Conservation (phyloP, 192 early-diverging fungal species). For the Chytriomyces sp. region DNA sequence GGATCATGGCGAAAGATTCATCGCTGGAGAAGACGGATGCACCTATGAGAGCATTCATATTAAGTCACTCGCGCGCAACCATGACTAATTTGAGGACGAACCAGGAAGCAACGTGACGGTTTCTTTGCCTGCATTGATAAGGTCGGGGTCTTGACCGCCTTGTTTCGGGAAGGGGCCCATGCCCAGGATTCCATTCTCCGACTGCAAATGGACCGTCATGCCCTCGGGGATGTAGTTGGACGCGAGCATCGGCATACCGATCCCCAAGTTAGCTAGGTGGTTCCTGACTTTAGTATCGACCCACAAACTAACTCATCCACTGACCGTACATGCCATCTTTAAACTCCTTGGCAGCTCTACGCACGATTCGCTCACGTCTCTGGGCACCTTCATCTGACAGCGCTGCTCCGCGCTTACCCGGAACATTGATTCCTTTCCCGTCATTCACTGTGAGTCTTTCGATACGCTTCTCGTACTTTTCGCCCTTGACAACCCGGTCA, state of each 20-base stretch:
- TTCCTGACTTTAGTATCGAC: neutral
- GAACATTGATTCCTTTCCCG: slow-evolving; percentile 28
- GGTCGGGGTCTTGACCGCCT: slow-evolving; percentile 72
- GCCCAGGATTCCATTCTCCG: slow-evolving; percentile 80
- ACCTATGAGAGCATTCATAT: slow-evolving; percentile 29
- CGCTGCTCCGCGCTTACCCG: slow-evolving; percentile 23
- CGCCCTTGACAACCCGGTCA: slow-evolving; percentile 71
- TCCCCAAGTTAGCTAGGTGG: slow-evolving; percentile 53
- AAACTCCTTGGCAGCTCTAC: slow-evolving; percentile 77
- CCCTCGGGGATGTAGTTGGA: slow-evolving; percentile 71
- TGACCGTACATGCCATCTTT: slow-evolving; percentile 68
- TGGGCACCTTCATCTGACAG: slow-evolving; percentile 33
- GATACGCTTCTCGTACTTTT: slow-evolving; percentile 73
- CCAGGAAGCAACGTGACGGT: slow-evolving; percentile 68
- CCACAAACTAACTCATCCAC: neutral
- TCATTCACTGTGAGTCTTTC: slow-evolving; percentile 42
- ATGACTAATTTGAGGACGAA: too few relatives aligned
- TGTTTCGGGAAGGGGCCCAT: slow-evolving; percentile 72
- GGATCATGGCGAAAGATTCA: slow-evolving; percentile 80
- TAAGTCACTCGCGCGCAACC: too few relatives aligned
- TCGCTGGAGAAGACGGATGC: slow-evolving; percentile 73
- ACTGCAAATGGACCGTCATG: slow-evolving; percentile 74
- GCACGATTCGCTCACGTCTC: slow-evolving; percentile 68
- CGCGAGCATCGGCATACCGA: slow-evolving; percentile 79
- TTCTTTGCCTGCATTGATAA: slow-evolving; percentile 80